Evolutionary conservation across 2,329 filamentous ascomycete species (phyloP).

Genomic region (Fusarium metavorans): DNA sequence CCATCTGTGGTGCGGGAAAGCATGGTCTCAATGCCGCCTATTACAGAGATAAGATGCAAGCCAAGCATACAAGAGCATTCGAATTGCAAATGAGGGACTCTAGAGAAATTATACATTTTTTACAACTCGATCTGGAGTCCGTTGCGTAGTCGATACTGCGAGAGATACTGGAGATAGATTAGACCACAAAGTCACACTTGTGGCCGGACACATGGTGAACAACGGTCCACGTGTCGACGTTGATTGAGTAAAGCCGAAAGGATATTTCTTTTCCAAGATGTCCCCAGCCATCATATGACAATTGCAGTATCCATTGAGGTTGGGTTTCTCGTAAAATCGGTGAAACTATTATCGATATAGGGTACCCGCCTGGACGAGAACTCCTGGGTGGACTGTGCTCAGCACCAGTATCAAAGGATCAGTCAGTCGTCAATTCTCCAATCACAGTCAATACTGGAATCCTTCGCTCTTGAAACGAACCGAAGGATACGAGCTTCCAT

Average conservation of each 20-base stretch:
- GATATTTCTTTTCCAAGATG: not conserved
- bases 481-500: conserved; percentile 2
- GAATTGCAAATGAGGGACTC: not conserved
- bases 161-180: too few relatives aligned
- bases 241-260: not conserved
- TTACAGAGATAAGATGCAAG: not conserved
- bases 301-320: not conserved
- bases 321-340: not conserved
- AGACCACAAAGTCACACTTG: not conserved
- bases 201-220: not conserved
- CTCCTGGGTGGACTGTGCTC: not conserved
- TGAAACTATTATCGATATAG: not conserved
- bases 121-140: not conserved
- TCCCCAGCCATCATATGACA: not conserved
- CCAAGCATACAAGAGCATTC: not conserved
- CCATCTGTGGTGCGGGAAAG: not conserved
- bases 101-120: not conserved
- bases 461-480: not conserved
- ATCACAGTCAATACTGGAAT: not conserved
- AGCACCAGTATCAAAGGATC: not conserved
- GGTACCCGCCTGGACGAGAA: not conserved
- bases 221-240: not conserved
- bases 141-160: not conserved
- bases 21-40: not conserved
- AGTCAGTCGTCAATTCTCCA: not conserved